Evolutionary conservation across 2,329 filamentous ascomycete species (phyloP), one percentile per base, ranked within the genome.

Genomic region (Corniculantispora saksenae): DNA sequence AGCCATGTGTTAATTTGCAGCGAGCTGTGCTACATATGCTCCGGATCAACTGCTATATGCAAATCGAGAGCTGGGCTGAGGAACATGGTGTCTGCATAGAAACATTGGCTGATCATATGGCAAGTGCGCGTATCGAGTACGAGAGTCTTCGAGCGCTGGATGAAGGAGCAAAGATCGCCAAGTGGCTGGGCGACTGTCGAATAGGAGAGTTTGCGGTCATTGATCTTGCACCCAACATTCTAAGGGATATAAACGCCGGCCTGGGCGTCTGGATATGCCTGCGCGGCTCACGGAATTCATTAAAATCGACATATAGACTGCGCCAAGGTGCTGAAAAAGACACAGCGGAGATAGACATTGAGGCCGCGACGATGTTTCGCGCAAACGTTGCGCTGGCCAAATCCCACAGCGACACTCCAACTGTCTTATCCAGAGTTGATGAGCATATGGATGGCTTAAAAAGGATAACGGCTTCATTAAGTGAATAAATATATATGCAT

Each of bases 1-100:
- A 29, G 29, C 48, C 32, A 32, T 17, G 27, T 63, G 27, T 69
- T 56, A 15, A 38, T 43, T 65, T 70, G 15, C 68, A 70, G 53
- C 68, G 66, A 6, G 66, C 63, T 8, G 67, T 69, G 19, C 48
- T 70, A 25, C 69, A 65, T 56, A 53, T 69, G 23, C 47, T 70
- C 9, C 67, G 67, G 27, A 29, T 68, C 65, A 68, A 70, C 61
- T 69, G 66, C 66, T 70, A 68, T 54, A 53, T 70, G 61, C 67
- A 70, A 43, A 66, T 70, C 1, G 67, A 68, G 23, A 64, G 56
- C 19, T 69, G 66, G 45, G 66, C 68, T 1, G 43, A 38, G 40
- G 62, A 68, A 53, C 67, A 66, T 48, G 69, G 69, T 32, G 29
- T 70, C n/a, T 25, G 32, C 40, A 45, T 45, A 19, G 32, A 25